phyloP scores from a whole-genome alignment of 441 rosid genomes.

The Brassica balearica region DNA sequence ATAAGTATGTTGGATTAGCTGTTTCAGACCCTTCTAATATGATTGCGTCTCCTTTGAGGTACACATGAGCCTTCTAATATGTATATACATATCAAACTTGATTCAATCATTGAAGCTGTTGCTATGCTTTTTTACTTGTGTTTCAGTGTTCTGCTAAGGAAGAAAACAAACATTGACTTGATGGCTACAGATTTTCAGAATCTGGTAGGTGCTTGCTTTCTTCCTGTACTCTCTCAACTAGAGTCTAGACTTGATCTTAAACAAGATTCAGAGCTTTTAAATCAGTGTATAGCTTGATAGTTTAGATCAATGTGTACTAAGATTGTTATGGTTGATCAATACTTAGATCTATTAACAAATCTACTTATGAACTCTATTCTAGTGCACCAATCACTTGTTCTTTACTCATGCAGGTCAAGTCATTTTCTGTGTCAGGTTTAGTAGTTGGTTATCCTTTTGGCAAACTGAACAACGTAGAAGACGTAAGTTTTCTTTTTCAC shows the following conservation, averaged over 20 bases:
- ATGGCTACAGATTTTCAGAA: slow-evolving; percentile 73
- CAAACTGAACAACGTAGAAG: slow-evolving; percentile 44
- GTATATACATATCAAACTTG: too few species aligned
- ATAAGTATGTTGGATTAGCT: slow-evolving; percentile 90
- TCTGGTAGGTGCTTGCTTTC: slow-evolving; percentile 57
- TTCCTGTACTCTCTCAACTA: too few species aligned
- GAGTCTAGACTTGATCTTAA: neutral
- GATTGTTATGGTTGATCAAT: slow-evolving; percentile 18
- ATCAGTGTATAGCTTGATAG: slow-evolving; percentile 1
- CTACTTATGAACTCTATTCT: neutral
- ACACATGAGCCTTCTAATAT: neutral
- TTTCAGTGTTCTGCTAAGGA: slow-evolving; percentile 66
- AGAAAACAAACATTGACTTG: slow-evolving; percentile 62
- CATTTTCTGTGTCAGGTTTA: slow-evolving; percentile 68
- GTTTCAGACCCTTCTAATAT: slow-evolving; percentile 64
- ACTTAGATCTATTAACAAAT: neutral
- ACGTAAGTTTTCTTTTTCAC: slow-evolving; percentile 48
- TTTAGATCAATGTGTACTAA: slow-evolving; percentile 27
- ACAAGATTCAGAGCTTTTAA: neutral
- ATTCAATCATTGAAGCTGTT: too few species aligned
- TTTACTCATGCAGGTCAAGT: slow-evolving; percentile 61
- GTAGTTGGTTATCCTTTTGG: slow-evolving; percentile 76
- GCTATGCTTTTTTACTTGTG: too few species aligned
- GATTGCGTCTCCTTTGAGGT: slow-evolving; percentile 84
- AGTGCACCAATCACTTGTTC: neutral